Evolutionary conservation across 2,329 filamentous ascomycete genomes (phyloP).

Genomic region (Aureobasidium leucospermi): DNA sequence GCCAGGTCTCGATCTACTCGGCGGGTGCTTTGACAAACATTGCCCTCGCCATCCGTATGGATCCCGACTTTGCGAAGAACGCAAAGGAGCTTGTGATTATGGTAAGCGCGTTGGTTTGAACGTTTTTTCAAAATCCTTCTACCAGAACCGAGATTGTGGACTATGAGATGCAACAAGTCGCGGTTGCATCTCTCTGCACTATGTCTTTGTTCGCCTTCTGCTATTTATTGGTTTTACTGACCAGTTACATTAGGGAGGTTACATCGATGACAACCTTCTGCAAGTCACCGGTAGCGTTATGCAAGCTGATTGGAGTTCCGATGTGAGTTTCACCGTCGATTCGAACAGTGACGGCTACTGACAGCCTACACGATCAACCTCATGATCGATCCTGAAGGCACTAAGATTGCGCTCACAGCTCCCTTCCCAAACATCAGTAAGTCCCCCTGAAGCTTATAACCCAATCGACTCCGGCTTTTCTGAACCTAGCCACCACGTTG

Average conservation of each 20-base stretch:
- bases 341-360: constrained; percentile 15
- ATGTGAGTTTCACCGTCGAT: constrained; percentile 15
- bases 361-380: constrained; percentile 39
- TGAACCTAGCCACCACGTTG: no score
- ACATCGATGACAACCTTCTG: constrained; percentile 35
- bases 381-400: constrained; percentile 45
- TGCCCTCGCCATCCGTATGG: constrained; percentile 40
- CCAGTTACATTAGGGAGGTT: constrained; percentile 31
- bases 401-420: constrained; percentile 44
- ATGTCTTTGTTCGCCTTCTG: not conserved
- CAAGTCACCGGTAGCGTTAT: constrained; percentile 22
- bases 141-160: no score
- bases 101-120: constrained; percentile 16
- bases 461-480: no score
- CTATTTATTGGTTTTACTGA: not conserved
- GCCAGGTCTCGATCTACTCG: constrained; percentile 42
- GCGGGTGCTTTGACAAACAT: constrained; percentile 44
- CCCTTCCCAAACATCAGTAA: constrained; percentile 36
- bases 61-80: constrained; percentile 39
- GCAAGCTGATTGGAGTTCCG: constrained; percentile 13
- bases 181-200: no score
- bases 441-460: not conserved
- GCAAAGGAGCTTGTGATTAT: constrained; percentile 44
- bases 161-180: no score
- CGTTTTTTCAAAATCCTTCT: no score